Base-by-base conservation (phyloP, 306 rosid genomes). In the Sechiopsis laciniata region DNA sequence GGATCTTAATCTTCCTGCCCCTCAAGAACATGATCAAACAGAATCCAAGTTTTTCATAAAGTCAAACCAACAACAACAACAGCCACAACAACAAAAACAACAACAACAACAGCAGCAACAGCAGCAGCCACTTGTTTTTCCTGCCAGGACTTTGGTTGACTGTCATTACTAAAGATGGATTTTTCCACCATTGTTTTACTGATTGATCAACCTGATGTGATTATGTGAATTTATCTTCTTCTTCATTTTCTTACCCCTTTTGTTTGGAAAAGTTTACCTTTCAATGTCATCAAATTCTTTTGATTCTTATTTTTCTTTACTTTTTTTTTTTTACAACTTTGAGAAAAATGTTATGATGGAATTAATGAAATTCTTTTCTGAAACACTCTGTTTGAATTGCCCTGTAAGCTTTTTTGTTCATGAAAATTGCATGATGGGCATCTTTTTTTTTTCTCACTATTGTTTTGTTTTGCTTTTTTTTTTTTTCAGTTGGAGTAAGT, bases 1-100 rank as follows among this genome's bases (percentile, higher is more conserved):
- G 81, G 98, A 94, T 86, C 98, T 94, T 72, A 94, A 94, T 59
- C 98, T 94, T 78, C 98, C 98, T 45, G 98, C 98, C n/a, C 74
- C 74, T 51, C 98, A 95, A 8, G 96, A 90, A 79, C 96, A 89
- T 79, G 97, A 90, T 84, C 91, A 82, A 15, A 83, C 72, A 24
- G 96, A 90, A 80, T 76, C 89, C 11, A 86, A 89, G 76, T 82
- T 85, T 74, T 71, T 80, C 55, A 90, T 90, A 58, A 81, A 78
- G 61, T 72, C 86, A 80, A 87, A 88, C 82, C 69, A 10, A 20
- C 54, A 50, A 13, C 53, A 48, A 48, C 54, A 50, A 50, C 54
- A 50, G 54, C 73, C 22, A 68, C 72, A 75, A 9, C 76, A 26
- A 40, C 55, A 65, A 80, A 74, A 87, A 57, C 26, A 85, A 88